Conservation (phyloP, 2,329 filamentous ascomycete species). For the Lasiodiplodia theobromae region DNA sequence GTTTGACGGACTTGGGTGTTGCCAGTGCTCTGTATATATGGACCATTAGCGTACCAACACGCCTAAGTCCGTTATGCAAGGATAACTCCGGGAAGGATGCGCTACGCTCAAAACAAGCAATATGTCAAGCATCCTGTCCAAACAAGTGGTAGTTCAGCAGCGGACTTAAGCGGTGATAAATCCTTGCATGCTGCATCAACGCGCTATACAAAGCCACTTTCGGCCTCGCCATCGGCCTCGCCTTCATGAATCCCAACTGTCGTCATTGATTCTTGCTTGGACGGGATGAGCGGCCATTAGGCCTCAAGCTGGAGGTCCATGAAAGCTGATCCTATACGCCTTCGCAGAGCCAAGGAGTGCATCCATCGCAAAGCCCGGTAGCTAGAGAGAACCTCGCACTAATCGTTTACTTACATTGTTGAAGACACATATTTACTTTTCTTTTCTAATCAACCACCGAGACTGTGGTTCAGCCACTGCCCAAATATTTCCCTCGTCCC, state of each 20-base stretch:
- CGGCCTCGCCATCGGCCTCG: constrained; percentile 7
- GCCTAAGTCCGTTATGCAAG: not conserved
- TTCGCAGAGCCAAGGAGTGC: too few relatives aligned
- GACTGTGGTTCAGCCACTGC: constrained; percentile 26
- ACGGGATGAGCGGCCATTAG: too few relatives aligned
- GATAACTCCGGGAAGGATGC: constrained; percentile 7
- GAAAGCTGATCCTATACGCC: too few relatives aligned
- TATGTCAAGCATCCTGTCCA: not conserved
- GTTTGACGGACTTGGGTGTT: not conserved
- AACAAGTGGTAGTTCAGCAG: too few relatives aligned
- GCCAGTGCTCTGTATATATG: not conserved
- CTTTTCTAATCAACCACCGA: constrained; percentile 11
- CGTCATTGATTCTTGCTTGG: too few relatives aligned
- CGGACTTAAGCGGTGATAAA: not conserved
- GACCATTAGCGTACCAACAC: not conserved
- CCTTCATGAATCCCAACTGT: too few relatives aligned
- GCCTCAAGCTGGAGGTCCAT: too few relatives aligned
- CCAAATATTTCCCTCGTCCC: constrained; percentile 14
- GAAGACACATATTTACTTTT: not conserved
- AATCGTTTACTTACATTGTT: too few relatives aligned
- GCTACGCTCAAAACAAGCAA: not conserved
- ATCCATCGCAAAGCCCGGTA: too few relatives aligned
- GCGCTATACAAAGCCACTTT: not conserved
- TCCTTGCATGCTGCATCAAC: not conserved
- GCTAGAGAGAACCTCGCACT: too few relatives aligned